Evolutionary conservation across 192 early-diverging fungal genomes (phyloP).

Genomic region (Coemansia sp.): DNA sequence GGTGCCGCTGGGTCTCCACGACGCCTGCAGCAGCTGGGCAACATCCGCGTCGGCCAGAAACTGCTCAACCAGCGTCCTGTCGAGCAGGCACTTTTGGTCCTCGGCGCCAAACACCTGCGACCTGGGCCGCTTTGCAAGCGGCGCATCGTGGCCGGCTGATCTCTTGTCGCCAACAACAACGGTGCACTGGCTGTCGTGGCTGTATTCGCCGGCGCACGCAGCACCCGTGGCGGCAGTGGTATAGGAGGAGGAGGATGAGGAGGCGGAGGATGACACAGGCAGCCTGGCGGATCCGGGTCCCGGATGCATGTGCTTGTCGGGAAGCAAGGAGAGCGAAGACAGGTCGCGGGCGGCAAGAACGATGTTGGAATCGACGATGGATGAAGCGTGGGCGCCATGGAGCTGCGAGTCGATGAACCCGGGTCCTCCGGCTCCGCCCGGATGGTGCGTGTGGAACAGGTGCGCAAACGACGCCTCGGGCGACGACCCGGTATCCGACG

Average conservation of each 20-base stretch:
- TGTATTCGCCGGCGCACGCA: background rate
- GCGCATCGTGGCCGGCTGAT: conserved; percentile 2
- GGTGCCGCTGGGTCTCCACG: conserved; percentile 7
- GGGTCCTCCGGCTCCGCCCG: background rate
- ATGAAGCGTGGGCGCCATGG: background rate
- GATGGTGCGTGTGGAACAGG: background rate
- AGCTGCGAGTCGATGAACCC: background rate
- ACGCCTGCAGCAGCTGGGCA: conserved; percentile 22
- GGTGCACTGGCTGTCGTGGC: background rate
- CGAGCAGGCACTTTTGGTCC: conserved; percentile 8
- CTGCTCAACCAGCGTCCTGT: conserved; percentile 26
- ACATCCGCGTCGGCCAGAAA: conserved; percentile 31
- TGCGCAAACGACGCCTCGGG: conserved; percentile 4
- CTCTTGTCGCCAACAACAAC: background rate
- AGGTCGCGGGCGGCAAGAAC: conserved; percentile 26
- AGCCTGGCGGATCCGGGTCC: background rate
- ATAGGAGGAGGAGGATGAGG: no score
- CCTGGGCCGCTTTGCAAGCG: conserved; percentile 32
- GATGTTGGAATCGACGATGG: background rate
- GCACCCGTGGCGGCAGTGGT: no score
- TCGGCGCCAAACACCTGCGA: conserved; percentile 17
- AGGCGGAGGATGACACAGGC: background rate
- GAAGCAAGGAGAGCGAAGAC: conserved; percentile 34
- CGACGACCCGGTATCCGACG: background rate
- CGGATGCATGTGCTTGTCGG: conserved; percentile 10